phyloP scores from a whole-genome alignment of 371 early-diverging fungal species.

The Mucor sp. region DNA sequence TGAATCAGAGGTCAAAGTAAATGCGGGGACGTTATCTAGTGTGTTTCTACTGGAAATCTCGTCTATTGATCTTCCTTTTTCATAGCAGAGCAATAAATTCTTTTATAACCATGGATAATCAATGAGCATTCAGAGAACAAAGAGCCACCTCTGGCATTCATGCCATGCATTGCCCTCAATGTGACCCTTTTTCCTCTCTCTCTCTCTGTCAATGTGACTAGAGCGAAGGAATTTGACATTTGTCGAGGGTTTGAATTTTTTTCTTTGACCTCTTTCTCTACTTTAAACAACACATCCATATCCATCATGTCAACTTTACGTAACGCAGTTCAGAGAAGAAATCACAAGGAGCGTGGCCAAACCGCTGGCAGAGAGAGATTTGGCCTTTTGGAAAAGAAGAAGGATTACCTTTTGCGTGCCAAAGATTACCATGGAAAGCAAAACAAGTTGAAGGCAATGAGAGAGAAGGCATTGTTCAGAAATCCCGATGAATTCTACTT shows the following conservation, averaged over 20 bases:
- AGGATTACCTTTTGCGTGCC: conserved; percentile 96
- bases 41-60: conserved; percentile 40
- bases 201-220: background rate
- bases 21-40: conserved; percentile 35
- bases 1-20: conserved; percentile 18
- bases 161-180: background rate
- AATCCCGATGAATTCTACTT: conserved; percentile 99
- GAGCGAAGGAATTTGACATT: background rate
- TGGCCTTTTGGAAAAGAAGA: conserved; percentile 95
- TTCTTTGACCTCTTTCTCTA: background rate
- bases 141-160: background rate
- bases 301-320: conserved; percentile 58
- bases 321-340: conserved; percentile 86
- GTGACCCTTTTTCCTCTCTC: conserved; percentile 13
- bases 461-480: conserved; percentile 81
- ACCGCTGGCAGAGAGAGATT: conserved; percentile 66
- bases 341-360: conserved; percentile 93
- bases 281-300: background rate
- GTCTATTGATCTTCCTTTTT: background rate
- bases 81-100: background rate
- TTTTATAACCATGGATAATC: too few relatives aligned
- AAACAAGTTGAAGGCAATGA: conserved; percentile 77
- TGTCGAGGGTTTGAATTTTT: background rate
- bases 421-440: conserved; percentile 88
- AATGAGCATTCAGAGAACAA: too few relatives aligned